Conservation (phyloP, 208 protist species). For the Willaertia magna region DNA sequence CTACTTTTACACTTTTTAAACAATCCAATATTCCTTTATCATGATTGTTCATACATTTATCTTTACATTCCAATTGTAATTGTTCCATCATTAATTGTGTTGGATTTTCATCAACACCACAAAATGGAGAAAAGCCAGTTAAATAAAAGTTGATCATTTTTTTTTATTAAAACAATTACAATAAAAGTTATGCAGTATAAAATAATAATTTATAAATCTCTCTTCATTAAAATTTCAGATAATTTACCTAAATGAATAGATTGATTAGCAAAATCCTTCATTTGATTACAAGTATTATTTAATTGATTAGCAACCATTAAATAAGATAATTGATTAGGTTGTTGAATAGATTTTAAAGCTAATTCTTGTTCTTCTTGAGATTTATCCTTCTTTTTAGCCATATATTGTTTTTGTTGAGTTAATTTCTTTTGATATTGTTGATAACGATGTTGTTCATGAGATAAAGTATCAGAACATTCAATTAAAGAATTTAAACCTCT, state of each 20-base stretch:
- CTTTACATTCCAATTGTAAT: too few relatives aligned
- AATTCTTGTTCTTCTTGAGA: slow-evolving; percentile 5
- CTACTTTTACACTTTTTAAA: too few relatives aligned
- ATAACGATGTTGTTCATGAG: neutral
- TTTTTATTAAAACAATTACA: too few relatives aligned
- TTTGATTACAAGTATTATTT: neutral
- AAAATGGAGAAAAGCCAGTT: neutral
- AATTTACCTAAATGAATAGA: neutral
- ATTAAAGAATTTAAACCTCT: neutral
- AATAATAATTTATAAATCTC: too few relatives aligned
- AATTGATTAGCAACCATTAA: neutral
- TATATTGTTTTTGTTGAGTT: neutral
- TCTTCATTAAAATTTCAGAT: neutral
- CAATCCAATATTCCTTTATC: too few relatives aligned
- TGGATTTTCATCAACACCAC: neutral
- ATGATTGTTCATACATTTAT: too few relatives aligned
- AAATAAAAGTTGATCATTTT: too few relatives aligned
- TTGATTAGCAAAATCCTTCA: neutral
- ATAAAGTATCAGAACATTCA: neutral
- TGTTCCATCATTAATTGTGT: neutral
- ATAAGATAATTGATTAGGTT: neutral
- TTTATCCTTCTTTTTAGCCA: neutral
- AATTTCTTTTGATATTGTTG: neutral
- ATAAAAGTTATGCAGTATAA: too few relatives aligned
- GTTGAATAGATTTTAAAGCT: neutral